These are phyloP conservation scores for Cladophialophora psammophila DNA, from an alignment of 2,329 filamentous ascomycete genomes.

Conservation along the genomic window DNA sequence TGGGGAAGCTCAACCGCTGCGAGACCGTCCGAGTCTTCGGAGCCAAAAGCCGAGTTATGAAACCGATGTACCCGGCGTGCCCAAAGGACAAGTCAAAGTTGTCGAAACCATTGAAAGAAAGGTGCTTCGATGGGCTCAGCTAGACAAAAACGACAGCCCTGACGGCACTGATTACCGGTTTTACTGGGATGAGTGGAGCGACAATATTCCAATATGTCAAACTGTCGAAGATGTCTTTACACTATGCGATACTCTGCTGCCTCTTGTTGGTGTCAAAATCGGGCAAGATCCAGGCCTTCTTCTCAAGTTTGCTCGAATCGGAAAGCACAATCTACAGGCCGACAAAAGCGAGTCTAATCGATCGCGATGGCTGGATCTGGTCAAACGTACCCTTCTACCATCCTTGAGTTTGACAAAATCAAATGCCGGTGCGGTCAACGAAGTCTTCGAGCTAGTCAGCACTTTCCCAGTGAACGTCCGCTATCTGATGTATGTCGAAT, in stretches of 20 bases:
- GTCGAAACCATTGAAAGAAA: constrained; percentile 68
- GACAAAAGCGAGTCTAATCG: constrained; percentile 75
- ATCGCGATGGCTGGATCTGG: constrained; percentile 82
- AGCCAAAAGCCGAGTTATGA: constrained; percentile 61
- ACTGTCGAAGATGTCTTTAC: constrained; percentile 89
- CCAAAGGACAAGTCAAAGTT: constrained; percentile 73
- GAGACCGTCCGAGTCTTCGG: constrained; percentile 50
- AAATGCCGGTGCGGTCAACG: constrained; percentile 84
- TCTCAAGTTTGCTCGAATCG: constrained; percentile 85
- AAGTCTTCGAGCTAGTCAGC: constrained; percentile 83
- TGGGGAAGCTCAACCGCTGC: constrained; percentile 58
- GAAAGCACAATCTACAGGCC: constrained; percentile 73
- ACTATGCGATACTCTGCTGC: constrained; percentile 82
- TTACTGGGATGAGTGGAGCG: constrained; percentile 97
- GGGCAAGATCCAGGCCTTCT: constrained; percentile 81
- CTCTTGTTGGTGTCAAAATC: constrained; percentile 85
- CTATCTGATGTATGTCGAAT: constrained; percentile 91
- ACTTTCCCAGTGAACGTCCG: constrained; percentile 77
- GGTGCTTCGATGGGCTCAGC: constrained; percentile 80
- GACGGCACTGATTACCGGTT: constrained; percentile 83
- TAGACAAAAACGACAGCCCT: constrained; percentile 77
- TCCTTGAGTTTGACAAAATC: constrained; percentile 84
- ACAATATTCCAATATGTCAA: constrained; percentile 91
- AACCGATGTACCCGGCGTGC: constrained; percentile 70
- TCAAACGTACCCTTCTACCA: constrained; percentile 84